A percentile compares a stretch with the other conserved stretches of the same genome.
These are phyloP conservation scores for Amoebophrya sp. DNA, from an alignment of 169 alveolate species.

Conservation along the genomic window DNA sequence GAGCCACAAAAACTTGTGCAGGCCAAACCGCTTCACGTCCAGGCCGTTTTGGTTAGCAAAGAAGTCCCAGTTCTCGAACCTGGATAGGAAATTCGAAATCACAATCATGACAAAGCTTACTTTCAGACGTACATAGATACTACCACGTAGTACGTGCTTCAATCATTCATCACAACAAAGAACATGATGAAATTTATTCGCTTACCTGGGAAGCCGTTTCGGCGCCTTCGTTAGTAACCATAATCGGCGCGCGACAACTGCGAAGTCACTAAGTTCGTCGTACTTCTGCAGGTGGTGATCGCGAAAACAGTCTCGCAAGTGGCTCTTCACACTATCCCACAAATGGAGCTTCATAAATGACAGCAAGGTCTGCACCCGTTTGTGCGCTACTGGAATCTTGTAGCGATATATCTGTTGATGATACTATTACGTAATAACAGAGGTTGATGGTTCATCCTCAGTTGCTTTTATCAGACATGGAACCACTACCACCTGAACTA, in stretches of 20 bases:
- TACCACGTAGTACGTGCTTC: too few relatives aligned
- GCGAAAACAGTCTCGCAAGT: neutral
- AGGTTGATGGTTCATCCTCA: too few relatives aligned
- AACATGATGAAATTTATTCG: too few relatives aligned
- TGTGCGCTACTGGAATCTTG: neutral
- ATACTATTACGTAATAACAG: too few relatives aligned
- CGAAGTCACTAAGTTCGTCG: neutral
- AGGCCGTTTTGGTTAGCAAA: neutral
- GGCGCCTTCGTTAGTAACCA: neutral
- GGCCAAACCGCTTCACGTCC: slow-evolving; percentile 10
- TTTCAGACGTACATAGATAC: too few relatives aligned
- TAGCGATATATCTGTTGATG: neutral
- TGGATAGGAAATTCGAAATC: neutral
- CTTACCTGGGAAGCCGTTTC: too few relatives aligned
- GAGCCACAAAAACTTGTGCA: neutral
- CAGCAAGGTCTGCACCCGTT: neutral
- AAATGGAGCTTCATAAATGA: neutral
- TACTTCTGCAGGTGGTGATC: slow-evolving; percentile 27
- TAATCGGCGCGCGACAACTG: neutral
- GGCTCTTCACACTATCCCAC: neutral
- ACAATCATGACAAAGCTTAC: too few relatives aligned
- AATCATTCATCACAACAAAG: too few relatives aligned
- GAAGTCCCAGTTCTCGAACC: neutral
- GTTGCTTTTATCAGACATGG: too few relatives aligned
- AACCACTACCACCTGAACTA: too few relatives aligned